Percentiles rank a stretch among this genome's conserved stretches.
Conservation (phyloP, 2,329 filamentous ascomycete species). For the Xylariales sp. region DNA sequence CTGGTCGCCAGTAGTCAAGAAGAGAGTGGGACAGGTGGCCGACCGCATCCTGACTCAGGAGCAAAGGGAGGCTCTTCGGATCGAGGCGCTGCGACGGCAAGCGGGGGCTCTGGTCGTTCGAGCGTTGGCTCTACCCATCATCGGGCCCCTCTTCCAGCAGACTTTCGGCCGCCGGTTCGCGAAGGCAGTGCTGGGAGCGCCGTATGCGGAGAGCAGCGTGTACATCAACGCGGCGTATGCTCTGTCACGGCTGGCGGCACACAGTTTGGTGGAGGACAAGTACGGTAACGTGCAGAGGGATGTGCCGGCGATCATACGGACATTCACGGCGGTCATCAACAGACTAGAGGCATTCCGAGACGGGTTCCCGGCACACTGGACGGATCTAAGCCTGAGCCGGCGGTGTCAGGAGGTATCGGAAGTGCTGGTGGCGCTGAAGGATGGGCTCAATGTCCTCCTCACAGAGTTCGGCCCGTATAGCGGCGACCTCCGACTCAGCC, state of each 20-base stretch:
- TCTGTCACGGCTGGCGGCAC: constrained; percentile 75
- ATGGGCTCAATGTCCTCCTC: constrained; percentile 73
- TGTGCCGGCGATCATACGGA: constrained; percentile 78
- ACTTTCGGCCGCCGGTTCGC: constrained; percentile 73
- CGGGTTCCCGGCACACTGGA: constrained; percentile 77
- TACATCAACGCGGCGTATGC: constrained; percentile 79
- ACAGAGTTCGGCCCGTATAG: constrained; percentile 80
- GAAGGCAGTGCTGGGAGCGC: constrained; percentile 77
- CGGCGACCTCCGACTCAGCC: constrained; percentile 74
- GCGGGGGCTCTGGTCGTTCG: constrained; percentile 60
- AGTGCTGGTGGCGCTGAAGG: constrained; percentile 73
- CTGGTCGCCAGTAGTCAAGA: constrained; percentile 64
- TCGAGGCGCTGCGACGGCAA: constrained; percentile 61
- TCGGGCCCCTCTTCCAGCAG: constrained; percentile 77
- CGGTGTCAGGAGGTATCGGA: constrained; percentile 76
- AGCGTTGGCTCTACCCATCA: constrained; percentile 60
- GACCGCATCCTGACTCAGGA: constrained; percentile 63
- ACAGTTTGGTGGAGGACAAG: constrained; percentile 81
- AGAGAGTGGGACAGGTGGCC: constrained; percentile 60
- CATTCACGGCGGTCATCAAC: constrained; percentile 75
- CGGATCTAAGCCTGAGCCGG: constrained; percentile 71
- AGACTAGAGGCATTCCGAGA: constrained; percentile 76
- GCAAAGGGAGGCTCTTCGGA: constrained; percentile 65
- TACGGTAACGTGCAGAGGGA: constrained; percentile 89
- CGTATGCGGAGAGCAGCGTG: constrained; percentile 75